Base-by-base conservation (phyloP, 768 basidiomycete species). In the Lanmaoa pseudosensibilis region DNA sequence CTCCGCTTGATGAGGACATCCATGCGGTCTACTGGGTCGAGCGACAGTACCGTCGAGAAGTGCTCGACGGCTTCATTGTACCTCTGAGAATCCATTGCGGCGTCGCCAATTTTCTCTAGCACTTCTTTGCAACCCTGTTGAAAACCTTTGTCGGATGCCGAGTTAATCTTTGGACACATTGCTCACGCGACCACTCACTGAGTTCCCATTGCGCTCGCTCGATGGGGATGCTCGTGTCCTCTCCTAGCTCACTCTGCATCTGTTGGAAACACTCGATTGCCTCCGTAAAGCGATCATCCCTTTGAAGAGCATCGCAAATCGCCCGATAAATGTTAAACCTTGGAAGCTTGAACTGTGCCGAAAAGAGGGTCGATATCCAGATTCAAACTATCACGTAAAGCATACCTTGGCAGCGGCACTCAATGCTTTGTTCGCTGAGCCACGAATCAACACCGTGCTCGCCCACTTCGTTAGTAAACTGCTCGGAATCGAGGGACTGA, bases 291-390 rank as follows among this genome's bases (percentile, higher is more conserved):
- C 49, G 56, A 34, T 27, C 34, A 5, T n/a, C 30, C 4, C 5
- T 21, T 9, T 54, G 44, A 4, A 60, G 59, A 11, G 47, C 19
- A 5, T 54, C 45, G 12, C 57, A 58, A 8, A 60, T 47, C 2
- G n/a, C 34, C 11, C 5, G 39, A 16, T n/a, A n/a, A n/a, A n/a
- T n/a, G n/a, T n/a, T n/a, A n/a, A n/a, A n/a, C n/a, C n/a, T n/a
- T n/a, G n/a, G n/a, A n/a, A n/a, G n/a, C n/a, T n/a, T n/a, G n/a
- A n/a, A n/a, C n/a, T n/a, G n/a, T n/a, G n/a, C n/a, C n/a, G n/a
- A n/a, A n/a, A n/a, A n/a, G n/a, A n/a, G n/a, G n/a, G n/a, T n/a
- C n/a, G n/a, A n/a, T n/a, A n/a, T n/a, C n/a, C n/a, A n/a, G n/a
- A n/a, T n/a, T n/a, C n/a, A n/a, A n/a, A n/a, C n/a, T n/a, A n/a